Percentiles rank a stretch among this genome's conserved stretches.
phyloP scores from a whole-genome alignment of 257 asterid species.

The Ilex aquifolium region DNA sequence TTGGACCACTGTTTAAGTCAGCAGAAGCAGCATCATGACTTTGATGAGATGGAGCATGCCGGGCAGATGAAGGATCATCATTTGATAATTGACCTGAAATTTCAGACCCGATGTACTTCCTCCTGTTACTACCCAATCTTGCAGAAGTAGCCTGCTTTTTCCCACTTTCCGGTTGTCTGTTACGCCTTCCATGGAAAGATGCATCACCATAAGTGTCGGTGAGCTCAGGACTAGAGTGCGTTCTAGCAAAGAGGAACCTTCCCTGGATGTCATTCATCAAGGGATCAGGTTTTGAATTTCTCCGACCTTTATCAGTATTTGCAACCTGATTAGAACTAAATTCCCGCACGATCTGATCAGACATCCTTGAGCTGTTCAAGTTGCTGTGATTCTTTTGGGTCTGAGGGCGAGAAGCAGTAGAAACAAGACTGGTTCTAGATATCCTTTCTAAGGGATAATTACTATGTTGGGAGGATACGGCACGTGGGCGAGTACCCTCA shows the following conservation, averaged over 20 bases:
- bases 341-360: conserved; percentile 40
- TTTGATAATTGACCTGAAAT: conserved; percentile 38
- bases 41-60: conserved; percentile 40
- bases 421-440: conserved; percentile 28
- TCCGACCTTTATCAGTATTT: conserved; percentile 43
- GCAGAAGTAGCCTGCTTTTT: conserved; percentile 33
- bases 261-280: conserved; percentile 54
- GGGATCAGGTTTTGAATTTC: conserved; percentile 48
- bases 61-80: conserved; percentile 36
- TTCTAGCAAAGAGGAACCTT: conserved; percentile 64
- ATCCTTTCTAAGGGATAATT: conserved; percentile 31
- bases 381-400: conserved; percentile 40
- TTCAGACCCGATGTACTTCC: conserved; percentile 46
- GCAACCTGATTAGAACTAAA: conserved; percentile 33
- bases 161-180: conserved; percentile 43
- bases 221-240: conserved; percentile 90
- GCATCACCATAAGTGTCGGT: conserved; percentile 58
- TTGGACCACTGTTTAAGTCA: conserved; percentile 34
- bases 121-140: conserved; percentile 42
- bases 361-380: conserved; percentile 30
- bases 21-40: conserved; percentile 35
- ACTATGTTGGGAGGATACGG: conserved; percentile 35
- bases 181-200: conserved; percentile 33
- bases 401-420: conserved; percentile 36
- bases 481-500: conserved; percentile 27